phyloP scores from a whole-genome alignment of 1,284 basidiomycete genomes.

The Ceraceosorus guamensis region DNA sequence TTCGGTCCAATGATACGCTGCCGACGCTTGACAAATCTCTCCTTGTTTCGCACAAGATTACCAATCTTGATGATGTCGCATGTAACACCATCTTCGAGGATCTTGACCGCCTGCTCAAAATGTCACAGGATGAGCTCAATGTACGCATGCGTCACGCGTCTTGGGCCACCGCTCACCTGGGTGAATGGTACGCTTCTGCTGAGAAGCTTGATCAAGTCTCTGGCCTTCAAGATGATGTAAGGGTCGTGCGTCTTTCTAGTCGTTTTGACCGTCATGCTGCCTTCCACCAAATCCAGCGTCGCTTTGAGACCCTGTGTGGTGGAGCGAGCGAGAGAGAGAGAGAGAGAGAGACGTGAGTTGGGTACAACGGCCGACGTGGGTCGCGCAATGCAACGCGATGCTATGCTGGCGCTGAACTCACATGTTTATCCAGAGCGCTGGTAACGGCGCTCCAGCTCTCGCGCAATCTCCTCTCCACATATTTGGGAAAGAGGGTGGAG shows the following conservation, averaged over 20 bases:
- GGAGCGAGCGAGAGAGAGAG: no score
- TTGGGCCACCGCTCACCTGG: constrained; percentile 38
- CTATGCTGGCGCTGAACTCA: constrained; percentile 51
- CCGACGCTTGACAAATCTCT: constrained; percentile 88
- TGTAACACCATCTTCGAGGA: constrained; percentile 80
- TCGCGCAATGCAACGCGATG: background rate
- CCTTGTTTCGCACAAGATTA: constrained; percentile 87
- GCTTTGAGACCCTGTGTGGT: constrained; percentile 69
- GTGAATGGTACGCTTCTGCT: constrained; percentile 75
- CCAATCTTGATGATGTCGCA: constrained; percentile 99
- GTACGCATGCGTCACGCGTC: background rate
- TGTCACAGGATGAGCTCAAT: background rate
- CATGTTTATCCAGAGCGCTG: constrained; percentile 71
- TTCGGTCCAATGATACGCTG: constrained; percentile 96
- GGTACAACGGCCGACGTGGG: no score
- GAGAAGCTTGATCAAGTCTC: constrained; percentile 90
- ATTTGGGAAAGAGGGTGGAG: constrained; percentile 96
- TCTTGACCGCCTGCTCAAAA: constrained; percentile 69
- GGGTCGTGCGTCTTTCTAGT: constrained; percentile 96
- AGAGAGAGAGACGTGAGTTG: no score
- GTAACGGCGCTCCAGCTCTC: constrained; percentile 95
- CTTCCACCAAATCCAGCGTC: constrained; percentile 88
- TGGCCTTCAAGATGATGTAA: constrained; percentile 88
- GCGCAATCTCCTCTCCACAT: constrained; percentile 89
- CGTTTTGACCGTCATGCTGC: constrained; percentile 93